Base-by-base conservation (phyloP, 805 yeast genomes). In the Wickerhamiella kurtzmanii region DNA sequence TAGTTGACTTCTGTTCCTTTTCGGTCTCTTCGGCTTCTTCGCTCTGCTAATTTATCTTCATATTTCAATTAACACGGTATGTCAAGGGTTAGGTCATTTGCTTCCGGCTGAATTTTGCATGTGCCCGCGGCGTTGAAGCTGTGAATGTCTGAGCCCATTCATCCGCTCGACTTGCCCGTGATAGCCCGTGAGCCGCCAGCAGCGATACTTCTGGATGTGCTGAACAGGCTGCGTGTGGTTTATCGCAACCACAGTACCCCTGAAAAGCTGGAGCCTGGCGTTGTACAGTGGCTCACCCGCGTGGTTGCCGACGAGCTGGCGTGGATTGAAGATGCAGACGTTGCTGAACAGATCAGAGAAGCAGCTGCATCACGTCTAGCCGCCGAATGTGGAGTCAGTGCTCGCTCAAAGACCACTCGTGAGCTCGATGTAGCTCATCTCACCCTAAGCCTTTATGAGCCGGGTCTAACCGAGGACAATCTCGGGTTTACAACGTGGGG, bases 401-500 rank as follows among this genome's bases (percentile, higher is more conserved):
- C 95, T 0, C 79, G 76, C 46, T 94, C 96, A 0, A 75, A 78
- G 19, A 72, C 81, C 54, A 65, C 71, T 2, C 67, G 97, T 42
- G 70, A 68, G 39, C 77, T 89, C 28, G 62, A 65, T 8, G 61
- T 84, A 2, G 65, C 67, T 0, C 63, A 64, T 3, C 57, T 73
- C 20, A 50, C 55, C 2, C 47, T 53, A 5, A 51, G 51, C 20
- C 62, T 89, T 22, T 70, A 71, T 48, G 98, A 89, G 58, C 97
- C 97, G 0, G 77, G 94, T 0, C 66, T 89, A 50, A 84, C 96
- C 0, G 75, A 77, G 36, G 98, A 92, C 62, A 82, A 81, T 51
- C 65, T 92, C 19, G 98, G 98, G 0, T 70, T 86, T 60, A 86
- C 89, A 52, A 89, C 98, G 0, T 89, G 98, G 98, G 98, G 97